Evolutionary conservation across 2,329 filamentous ascomycete genomes (phyloP), one percentile per base, ranked within the genome.

Genomic region (Arthroderma uncinatum): DNA sequence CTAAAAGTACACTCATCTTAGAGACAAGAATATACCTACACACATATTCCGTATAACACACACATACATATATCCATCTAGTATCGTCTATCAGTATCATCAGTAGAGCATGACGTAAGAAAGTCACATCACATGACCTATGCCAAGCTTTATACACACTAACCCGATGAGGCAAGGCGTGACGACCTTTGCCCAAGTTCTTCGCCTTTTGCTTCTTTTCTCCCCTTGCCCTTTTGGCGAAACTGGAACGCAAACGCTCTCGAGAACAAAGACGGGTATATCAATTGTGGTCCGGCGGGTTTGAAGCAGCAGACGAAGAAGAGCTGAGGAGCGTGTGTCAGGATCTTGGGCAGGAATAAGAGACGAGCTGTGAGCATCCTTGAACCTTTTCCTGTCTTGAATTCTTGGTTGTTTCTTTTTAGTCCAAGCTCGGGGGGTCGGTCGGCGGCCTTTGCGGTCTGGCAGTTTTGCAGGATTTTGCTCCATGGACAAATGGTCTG

Each of bases 241-340:
- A 28, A 52, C 25, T 16, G 47, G 30, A 52, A 21, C 34, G 33
- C 25, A 55, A 40, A 55, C 25, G 42, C 48, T 44, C 30, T 39
- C 25, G 42, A 53, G 39, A 42, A 42, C 58, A 34, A 39, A 47
- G 53, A 55, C 42, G 56, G 59, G 50, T 16, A 53, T 37, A 23
- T 44, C 48, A 53, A 58, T 50, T 37, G 57, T 56, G 57, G 39
- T 39, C 44, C 53, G 61, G 61, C 58, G 61, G 61, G 61, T 58
- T 42, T 55, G 61, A 60, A 59, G 59, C 55, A 58, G 42, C 28
- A 19, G 50, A 34, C 28, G 50, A 53, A 53, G 50, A 34, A 53
- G 50, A 53, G 50, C 21, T 34, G 34, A 53, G 50, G 28, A 37
- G 19, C 1, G 50, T 53, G 50, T 23, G 50, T 37, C 30, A 28